Percentiles rank a stretch among this genome's conserved stretches.
These are phyloP conservation scores for Leccinum fuscescens DNA, from an alignment of 1,284 basidiomycete genomes.

Conservation along the genomic window DNA sequence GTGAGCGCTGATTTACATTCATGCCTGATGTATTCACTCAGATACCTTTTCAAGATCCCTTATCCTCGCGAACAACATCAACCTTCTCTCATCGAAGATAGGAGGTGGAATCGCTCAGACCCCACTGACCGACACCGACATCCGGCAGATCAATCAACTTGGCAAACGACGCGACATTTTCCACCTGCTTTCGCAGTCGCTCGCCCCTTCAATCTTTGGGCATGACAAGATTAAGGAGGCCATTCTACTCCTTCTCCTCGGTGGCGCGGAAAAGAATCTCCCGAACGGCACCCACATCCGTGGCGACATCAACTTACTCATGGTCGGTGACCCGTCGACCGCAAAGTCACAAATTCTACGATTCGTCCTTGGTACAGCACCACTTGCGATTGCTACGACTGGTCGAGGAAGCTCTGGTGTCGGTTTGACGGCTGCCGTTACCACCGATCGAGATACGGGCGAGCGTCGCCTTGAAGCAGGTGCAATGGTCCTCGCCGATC, in stretches of 20 bases:
- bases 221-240: constrained; percentile 97
- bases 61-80: constrained; percentile 94
- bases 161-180: constrained; percentile 87
- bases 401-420: constrained; percentile 97
- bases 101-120: constrained; percentile 96
- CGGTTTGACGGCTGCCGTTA: constrained; percentile 99
- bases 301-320: constrained; percentile 98
- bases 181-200: constrained; percentile 85
- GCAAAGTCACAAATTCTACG: constrained; percentile 97
- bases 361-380: constrained; percentile 95
- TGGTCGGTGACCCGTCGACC: constrained; percentile 98
- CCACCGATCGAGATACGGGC: constrained; percentile 96
- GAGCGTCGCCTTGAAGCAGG: constrained; percentile 96
- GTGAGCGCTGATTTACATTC: constrained; percentile 48
- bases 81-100: constrained; percentile 93
- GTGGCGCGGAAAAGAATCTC: constrained; percentile 97
- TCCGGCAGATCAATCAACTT: constrained; percentile 95
- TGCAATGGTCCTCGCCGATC: constrained; percentile 99
- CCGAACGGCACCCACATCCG: constrained; percentile 98
- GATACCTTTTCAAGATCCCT: constrained; percentile 64
- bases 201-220: constrained; percentile 97
- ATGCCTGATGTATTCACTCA: constrained; percentile 6
- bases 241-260: constrained; percentile 88
- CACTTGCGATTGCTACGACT: constrained; percentile 96
- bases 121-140: constrained; percentile 90